Evolutionary conservation across 1,284 basidiomycete genomes (phyloP).

Genomic region (Leccinum solheimii): DNA sequence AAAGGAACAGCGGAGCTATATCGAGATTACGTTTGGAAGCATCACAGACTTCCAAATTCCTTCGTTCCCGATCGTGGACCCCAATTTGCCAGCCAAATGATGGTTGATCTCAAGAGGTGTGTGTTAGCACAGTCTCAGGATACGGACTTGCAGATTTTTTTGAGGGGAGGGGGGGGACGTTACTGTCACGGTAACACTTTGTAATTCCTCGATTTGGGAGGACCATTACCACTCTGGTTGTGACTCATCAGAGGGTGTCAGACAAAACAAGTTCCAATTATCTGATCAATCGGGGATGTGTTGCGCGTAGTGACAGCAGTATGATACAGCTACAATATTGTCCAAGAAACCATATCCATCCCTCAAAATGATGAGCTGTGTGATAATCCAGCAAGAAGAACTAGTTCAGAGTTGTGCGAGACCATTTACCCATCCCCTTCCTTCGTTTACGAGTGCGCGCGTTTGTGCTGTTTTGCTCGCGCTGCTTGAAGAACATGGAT

Average conservation of each 20-base stretch:
- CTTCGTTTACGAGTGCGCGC: neutral
- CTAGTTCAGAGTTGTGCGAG: neutral
- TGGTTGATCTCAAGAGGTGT: neutral
- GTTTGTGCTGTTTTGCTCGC: neutral
- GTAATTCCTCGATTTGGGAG: neutral
- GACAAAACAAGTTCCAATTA: neutral
- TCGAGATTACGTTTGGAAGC: too few relatives aligned
- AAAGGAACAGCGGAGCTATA: too few relatives aligned
- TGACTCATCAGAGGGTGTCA: neutral
- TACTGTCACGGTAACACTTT: neutral
- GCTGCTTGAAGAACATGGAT: neutral
- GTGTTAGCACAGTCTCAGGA: too few relatives aligned
- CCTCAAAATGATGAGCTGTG: neutral
- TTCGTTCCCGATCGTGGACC: neutral
- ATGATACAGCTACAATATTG: too few relatives aligned
- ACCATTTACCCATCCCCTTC: neutral
- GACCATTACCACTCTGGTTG: neutral
- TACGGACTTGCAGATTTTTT: too few relatives aligned
- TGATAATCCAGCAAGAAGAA: neutral
- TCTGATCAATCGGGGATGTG: neutral
- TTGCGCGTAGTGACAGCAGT: too few relatives aligned
- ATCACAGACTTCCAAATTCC: neutral
- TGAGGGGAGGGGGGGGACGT: neutral
- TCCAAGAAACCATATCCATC: neutral
- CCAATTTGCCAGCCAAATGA: neutral